Percentiles rank a stretch among this genome's conserved stretches.
Conservation (phyloP, 1,139 yeast genomes). For the Geotrichum klebahnii region DNA sequence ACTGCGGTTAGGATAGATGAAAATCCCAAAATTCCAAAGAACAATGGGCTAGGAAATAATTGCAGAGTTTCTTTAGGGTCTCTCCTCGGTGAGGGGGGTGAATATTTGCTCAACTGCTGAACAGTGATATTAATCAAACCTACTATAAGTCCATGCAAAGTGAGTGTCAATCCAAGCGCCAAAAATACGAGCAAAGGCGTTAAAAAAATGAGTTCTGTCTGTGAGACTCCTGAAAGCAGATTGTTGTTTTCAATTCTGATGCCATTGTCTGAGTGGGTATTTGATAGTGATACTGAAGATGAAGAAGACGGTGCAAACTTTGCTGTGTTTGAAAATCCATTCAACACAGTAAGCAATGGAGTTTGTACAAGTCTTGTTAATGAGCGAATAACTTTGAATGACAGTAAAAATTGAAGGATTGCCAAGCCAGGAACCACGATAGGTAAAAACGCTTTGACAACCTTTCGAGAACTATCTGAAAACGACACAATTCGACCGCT, state of each 20-base stretch:
- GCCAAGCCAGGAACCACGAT: slow-evolving; percentile 21
- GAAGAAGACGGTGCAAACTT: slow-evolving; percentile 17
- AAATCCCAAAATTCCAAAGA: neutral
- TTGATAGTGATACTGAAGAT: slow-evolving; percentile 18
- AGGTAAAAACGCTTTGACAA: slow-evolving; percentile 28
- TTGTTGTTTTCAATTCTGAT: slow-evolving; percentile 21
- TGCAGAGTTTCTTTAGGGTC: neutral
- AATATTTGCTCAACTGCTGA: neutral
- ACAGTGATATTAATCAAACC: slow-evolving; percentile 2
- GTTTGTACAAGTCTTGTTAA: slow-evolving; percentile 22
- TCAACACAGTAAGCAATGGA: slow-evolving; percentile 11
- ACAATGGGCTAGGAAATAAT: neutral
- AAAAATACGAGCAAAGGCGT: slow-evolving; percentile 35
- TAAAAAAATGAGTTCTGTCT: slow-evolving; percentile 35
- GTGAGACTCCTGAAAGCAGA: slow-evolving; percentile 32
- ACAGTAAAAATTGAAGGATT: slow-evolving; percentile 26
- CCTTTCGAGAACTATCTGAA: slow-evolving; percentile 46
- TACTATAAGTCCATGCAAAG: slow-evolving; percentile 1
- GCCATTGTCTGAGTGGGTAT: slow-evolving; percentile 22
- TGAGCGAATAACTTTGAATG: slow-evolving; percentile 24
- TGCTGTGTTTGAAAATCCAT: slow-evolving; percentile 3
- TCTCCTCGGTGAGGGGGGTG: neutral
- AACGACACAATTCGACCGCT: slow-evolving; percentile 49
- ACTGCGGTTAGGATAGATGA: slow-evolving; percentile 41
- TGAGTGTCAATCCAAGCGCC: slow-evolving; percentile 33